Percentiles rank a stretch among this genome's conserved stretches.
phyloP scores from a whole-genome alignment of 2,329 filamentous ascomycete species.

The Grosmannia huntii region DNA sequence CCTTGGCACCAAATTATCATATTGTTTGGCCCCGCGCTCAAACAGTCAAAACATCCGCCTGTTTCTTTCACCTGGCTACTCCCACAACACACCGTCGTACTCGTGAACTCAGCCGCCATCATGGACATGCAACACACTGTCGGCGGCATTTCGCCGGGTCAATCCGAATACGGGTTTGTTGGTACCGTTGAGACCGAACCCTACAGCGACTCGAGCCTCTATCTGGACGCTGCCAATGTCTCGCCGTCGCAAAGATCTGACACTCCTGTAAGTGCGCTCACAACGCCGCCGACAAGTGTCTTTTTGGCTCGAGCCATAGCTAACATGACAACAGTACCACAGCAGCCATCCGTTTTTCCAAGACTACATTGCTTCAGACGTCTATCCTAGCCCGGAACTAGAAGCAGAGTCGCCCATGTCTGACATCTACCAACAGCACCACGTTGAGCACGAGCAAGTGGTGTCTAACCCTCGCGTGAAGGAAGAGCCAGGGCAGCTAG shows the following conservation, averaged over 20 bases:
- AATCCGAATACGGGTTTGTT: background rate
- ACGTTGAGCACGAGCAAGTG: background rate
- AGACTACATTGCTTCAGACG: conserved; percentile 15
- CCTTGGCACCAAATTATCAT: no score
- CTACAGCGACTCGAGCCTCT: conserved; percentile 20
- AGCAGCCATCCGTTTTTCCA: conserved; percentile 16
- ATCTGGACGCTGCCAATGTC: conserved; percentile 15
- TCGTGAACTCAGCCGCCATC: no score
- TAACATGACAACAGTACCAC: background rate
- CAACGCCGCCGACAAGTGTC: background rate
- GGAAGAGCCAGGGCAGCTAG: conserved; percentile 11
- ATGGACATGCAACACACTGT: background rate
- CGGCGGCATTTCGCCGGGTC: background rate
- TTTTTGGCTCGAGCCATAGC: background rate
- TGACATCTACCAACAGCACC: background rate
- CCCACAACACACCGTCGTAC: no score
- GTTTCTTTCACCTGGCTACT: background rate
- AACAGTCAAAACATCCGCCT: background rate
- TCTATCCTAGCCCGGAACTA: conserved; percentile 22
- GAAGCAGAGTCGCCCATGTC: conserved; percentile 13
- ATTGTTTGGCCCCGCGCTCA: no score
- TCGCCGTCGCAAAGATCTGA: conserved; percentile 26
- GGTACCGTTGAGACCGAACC: background rate
- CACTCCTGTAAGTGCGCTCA: conserved; percentile 19
- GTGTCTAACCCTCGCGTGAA: conserved; percentile 6